Evolutionary conservation across 139 green algal species (phyloP).

Genomic region (Coelastrella sp.): DNA sequence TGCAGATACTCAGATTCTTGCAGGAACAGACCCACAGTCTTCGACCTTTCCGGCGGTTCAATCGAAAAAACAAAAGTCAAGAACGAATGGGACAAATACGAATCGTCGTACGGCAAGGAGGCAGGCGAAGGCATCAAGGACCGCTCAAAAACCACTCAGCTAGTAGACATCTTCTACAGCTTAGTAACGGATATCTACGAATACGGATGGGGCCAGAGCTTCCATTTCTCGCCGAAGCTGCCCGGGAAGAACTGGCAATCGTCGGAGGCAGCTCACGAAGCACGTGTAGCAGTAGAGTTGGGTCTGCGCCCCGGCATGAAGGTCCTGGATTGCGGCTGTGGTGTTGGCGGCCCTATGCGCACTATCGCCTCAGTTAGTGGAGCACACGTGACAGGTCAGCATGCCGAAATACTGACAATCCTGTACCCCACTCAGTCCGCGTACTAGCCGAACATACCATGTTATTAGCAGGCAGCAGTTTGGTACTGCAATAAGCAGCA

Average conservation of each 20-base stretch:
- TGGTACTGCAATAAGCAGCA: too few relatives aligned
- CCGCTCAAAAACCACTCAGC: constrained; percentile 64
- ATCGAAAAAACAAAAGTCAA: constrained; percentile 76
- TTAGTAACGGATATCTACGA: constrained; percentile 98
- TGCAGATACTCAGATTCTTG: constrained; percentile 38
- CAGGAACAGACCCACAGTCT: constrained; percentile 67
- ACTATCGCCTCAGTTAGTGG: constrained; percentile 88
- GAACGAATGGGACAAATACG: constrained; percentile 74
- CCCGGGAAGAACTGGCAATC: constrained; percentile 60
- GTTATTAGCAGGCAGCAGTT: too few relatives aligned
- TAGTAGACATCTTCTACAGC: constrained; percentile 83
- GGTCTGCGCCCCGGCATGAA: constrained; percentile 78
- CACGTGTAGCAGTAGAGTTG: constrained; percentile 81
- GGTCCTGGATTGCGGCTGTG: constrained; percentile 94
- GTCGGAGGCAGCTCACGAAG: constrained; percentile 92
- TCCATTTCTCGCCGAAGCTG: constrained; percentile 97
- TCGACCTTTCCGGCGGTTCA: constrained; percentile 79
- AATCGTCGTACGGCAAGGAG: constrained; percentile 67
- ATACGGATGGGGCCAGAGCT: constrained; percentile 97
- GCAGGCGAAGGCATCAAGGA: constrained; percentile 67
- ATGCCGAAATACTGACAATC: too few relatives aligned
- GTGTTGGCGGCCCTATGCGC: constrained; percentile 98
- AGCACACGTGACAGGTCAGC: constrained; percentile 89
- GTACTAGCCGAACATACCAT: too few relatives aligned
- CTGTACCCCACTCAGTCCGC: too few relatives aligned